Conservation (phyloP, 164 flowering plant species). For the Chimonanthus salicifolius region DNA sequence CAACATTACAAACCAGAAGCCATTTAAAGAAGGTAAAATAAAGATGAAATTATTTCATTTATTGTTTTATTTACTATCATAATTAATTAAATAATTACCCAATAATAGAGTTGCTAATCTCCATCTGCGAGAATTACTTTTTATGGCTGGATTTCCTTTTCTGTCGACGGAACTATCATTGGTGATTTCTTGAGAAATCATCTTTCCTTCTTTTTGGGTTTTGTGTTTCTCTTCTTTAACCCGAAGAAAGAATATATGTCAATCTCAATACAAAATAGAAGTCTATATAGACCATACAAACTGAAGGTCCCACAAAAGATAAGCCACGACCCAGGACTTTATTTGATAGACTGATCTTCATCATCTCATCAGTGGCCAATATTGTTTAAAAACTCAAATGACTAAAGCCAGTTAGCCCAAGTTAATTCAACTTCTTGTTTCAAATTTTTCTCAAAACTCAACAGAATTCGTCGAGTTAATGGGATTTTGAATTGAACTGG, state of each 20-base stretch:
- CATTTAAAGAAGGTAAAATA: neutral
- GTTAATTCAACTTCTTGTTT: too few species aligned
- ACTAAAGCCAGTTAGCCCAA: too few species aligned
- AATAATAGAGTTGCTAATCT: slow-evolving; percentile 37
- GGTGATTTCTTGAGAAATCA: neutral
- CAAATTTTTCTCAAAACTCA: too few species aligned
- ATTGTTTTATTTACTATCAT: neutral
- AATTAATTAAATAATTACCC: slow-evolving; percentile 22
- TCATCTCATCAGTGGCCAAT: too few species aligned
- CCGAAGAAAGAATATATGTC: neutral
- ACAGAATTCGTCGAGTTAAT: neutral
- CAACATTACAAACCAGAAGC: too few species aligned
- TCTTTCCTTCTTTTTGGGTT: slow-evolving; percentile 6
- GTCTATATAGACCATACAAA: neutral
- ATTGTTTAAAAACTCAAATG: too few species aligned
- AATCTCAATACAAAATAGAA: neutral
- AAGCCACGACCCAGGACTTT: neutral
- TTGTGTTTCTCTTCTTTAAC: neutral
- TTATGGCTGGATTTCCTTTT: slow-evolving; percentile 12
- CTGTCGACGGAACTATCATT: slow-evolving; percentile 13
- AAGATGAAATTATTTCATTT: too few species aligned
- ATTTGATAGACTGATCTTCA: neutral
- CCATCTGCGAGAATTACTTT: slow-evolving; percentile 42
- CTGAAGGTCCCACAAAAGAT: neutral
- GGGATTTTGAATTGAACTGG: too few species aligned